Base-by-base conservation (phyloP, 2,329 filamentous ascomycete genomes). In the Exophiala phaeomuriformis region DNA sequence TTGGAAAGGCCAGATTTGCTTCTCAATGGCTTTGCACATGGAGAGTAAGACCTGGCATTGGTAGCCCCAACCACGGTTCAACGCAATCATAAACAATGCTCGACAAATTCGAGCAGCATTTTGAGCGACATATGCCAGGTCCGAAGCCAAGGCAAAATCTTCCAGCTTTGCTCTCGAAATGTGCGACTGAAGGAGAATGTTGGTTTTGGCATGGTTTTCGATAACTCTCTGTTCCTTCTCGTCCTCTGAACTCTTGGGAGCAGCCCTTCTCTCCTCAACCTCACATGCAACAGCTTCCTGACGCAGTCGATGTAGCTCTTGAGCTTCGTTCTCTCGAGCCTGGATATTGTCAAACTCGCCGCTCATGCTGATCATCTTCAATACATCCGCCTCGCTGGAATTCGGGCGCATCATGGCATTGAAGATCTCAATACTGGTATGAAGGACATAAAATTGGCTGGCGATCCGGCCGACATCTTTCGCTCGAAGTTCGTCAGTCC, bases 301-400 rank as follows among this genome's bases (percentile, higher is more conserved):
- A 59, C 81, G 82, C 49, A 98, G 77, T 27, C 81, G 77, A 12
- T 78, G 78, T n/a, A 98, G 76, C 68, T 98, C 94, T 64, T 90
- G 87, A 52, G 86, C 84, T 70, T 98, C 94, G 48, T 75, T 93
- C 51, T 98, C 93, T 57, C 94, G 79, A 3, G 87, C 90, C 66
- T 96, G 90, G 40, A 98, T 88, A 61, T 98, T 95, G 72, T 97
- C 90, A 63, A 98, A 98, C 69, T 98, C 93, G 60, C 90, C 90
- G 67, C 90, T 95, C 86, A 93, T 90, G 63, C 89, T 90, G 65
- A 98, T 90, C 90, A 98, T 97, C 66, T 86, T 88, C 50, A 98
- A 75, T 44, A 96, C 85, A 65, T 98, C 93, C 4, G 90, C 90
- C 71, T 98, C 93, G 0, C 86, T 89, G 6, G 89, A 84, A 29